Conservation (phyloP, 23 red algal genomes). For the Gracilaria domingensis region DNA sequence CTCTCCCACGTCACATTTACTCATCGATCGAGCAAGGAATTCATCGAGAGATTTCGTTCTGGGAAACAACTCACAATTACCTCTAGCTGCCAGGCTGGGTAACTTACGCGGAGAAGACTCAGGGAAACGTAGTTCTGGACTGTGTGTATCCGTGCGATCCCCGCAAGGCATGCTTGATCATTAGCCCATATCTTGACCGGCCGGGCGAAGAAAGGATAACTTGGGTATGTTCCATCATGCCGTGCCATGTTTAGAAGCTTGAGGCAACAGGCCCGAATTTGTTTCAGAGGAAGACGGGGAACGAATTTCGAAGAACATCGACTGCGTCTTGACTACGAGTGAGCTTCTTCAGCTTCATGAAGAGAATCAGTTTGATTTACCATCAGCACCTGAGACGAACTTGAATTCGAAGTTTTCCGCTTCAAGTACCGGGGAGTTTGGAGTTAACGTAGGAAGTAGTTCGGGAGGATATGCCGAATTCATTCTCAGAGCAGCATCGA, state of each 20-base stretch:
- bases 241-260: conserved; percentile 90
- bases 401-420: conserved; percentile 20
- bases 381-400: conserved; percentile 1
- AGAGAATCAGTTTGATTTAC: conserved; percentile 56
- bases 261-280: conserved; percentile 76
- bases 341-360: conserved; percentile 69
- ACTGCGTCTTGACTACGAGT: conserved; percentile 75
- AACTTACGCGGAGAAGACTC: conserved; percentile 91
- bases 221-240: conserved; percentile 69
- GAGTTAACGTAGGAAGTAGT: conserved; percentile 45
- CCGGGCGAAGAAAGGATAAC: conserved; percentile 13
- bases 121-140: conserved; percentile 49
- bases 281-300: conserved; percentile 5
- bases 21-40: conserved; percentile 52
- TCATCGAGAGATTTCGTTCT: conserved; percentile 47
- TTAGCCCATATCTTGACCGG: conserved; percentile 5
- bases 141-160: conserved; percentile 47
- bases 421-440: conserved; percentile 35
- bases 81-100: conserved; percentile 83
- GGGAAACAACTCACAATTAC: conserved; percentile 60
- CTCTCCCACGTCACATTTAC: conserved; percentile 69
- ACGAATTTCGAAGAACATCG: conserved; percentile 26
- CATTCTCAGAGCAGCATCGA: conserved; percentile 67
- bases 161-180: conserved; percentile 77
- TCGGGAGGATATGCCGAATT: conserved; percentile 79